Conservation (phyloP, 2,329 filamentous ascomycete species). For the Zymoseptoria ardabiliae region DNA sequence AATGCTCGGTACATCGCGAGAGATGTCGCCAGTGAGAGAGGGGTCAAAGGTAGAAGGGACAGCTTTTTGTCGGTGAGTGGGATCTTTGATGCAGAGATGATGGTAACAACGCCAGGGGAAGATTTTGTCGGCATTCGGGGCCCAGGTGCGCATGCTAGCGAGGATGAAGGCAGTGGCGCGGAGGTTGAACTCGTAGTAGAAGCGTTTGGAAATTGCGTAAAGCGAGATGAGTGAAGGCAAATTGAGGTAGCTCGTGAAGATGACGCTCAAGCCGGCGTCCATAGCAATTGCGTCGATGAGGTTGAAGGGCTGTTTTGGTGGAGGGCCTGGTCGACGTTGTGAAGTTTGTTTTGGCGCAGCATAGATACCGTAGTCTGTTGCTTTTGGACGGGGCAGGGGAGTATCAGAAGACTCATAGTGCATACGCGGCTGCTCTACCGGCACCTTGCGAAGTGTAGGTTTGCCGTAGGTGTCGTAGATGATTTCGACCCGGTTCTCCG, state of each 20-base stretch:
- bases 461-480: constrained; percentile 17
- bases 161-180: constrained; percentile 54
- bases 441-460: constrained; percentile 11
- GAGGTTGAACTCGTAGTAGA: constrained; percentile 54
- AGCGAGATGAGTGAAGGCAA: constrained; percentile 54
- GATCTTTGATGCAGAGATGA: constrained; percentile 53
- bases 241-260: constrained; percentile 49
- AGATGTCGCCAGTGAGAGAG: constrained; percentile 23
- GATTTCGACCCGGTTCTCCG: constrained; percentile 18
- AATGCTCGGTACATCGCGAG: constrained; percentile 53
- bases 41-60: constrained; percentile 7
- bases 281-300: constrained; percentile 29
- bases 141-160: constrained; percentile 47
- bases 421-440: not conserved
- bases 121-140: constrained; percentile 48
- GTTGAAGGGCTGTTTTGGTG: constrained; percentile 21
- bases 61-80: constrained; percentile 30
- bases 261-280: constrained; percentile 46
- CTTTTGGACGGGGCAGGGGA: not conserved
- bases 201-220: constrained; percentile 56
- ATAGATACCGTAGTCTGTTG: not conserved
- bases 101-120: constrained; percentile 58
- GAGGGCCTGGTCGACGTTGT: not conserved
- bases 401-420: constrained; percentile 1
- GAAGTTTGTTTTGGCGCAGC: not conserved